phyloP scores from a whole-genome alignment of 1,284 basidiomycete species.

The Boletus semigastroideus region DNA sequence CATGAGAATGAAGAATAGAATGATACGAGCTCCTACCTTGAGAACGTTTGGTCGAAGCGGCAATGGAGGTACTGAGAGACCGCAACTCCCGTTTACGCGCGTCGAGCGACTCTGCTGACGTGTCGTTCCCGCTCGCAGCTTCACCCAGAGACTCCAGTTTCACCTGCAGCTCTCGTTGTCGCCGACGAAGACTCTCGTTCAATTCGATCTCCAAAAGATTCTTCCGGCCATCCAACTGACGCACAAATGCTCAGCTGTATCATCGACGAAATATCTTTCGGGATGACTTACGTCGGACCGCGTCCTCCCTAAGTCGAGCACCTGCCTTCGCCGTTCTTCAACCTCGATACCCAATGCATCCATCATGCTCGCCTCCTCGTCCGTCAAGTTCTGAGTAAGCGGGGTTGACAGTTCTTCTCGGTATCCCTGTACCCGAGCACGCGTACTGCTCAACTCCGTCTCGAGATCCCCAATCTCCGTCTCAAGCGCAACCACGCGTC shows the following conservation, averaged over 20 bases:
- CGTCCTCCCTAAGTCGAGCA: slow-evolving; percentile 67
- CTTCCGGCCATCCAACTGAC: slow-evolving; percentile 75
- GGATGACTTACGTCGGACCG: slow-evolving; percentile 66
- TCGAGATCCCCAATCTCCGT: slow-evolving; percentile 69
- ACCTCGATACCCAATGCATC: slow-evolving; percentile 74
- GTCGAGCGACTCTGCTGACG: slow-evolving; percentile 66
- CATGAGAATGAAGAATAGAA: neutral
- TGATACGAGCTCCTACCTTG: slow-evolving; percentile 50
- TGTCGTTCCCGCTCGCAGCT: slow-evolving; percentile 56
- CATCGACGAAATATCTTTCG: neutral
- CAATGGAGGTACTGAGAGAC: slow-evolving; percentile 64
- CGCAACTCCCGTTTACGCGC: slow-evolving; percentile 68
- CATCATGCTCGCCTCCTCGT: slow-evolving; percentile 71
- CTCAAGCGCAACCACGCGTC: slow-evolving; percentile 68
- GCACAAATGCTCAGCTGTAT: slow-evolving; percentile 4
- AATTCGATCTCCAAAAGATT: slow-evolving; percentile 90
- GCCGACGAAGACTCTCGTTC: slow-evolving; percentile 82
- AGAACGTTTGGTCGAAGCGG: slow-evolving; percentile 58
- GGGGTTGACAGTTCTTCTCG: slow-evolving; percentile 75
- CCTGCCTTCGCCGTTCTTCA: slow-evolving; percentile 69
- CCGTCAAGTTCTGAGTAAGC: slow-evolving; percentile 71
- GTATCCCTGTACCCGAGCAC: slow-evolving; percentile 63
- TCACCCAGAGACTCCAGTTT: slow-evolving; percentile 79
- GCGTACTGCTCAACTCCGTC: slow-evolving; percentile 62
- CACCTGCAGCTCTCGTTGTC: slow-evolving; percentile 72